These are phyloP conservation scores for Puccinia horiana DNA, from an alignment of 1,284 basidiomycete species.

Conservation along the genomic window DNA sequence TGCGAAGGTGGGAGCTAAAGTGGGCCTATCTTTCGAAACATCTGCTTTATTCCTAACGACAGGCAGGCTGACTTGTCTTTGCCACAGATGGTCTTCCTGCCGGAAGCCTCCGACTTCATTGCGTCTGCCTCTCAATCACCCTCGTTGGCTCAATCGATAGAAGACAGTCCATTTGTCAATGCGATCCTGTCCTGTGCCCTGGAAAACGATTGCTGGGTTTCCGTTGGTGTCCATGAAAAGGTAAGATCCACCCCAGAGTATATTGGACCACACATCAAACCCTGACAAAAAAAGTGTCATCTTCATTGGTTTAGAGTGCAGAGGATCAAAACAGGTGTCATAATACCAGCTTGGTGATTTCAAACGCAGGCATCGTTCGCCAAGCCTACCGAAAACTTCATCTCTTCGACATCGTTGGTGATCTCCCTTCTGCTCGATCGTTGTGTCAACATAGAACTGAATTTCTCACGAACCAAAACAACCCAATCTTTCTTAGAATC, in stretches of 20 bases:
- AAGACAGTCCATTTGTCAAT: slow-evolving; percentile 54
- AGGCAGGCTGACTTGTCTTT: not conserved
- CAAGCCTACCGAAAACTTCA: slow-evolving; percentile 55
- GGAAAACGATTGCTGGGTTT: slow-evolving; percentile 54
- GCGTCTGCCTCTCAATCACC: slow-evolving; percentile 53
- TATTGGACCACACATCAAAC: too few relatives aligned
- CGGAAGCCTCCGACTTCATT: slow-evolving; percentile 57
- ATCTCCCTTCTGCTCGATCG: not conserved
- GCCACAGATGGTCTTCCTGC: slow-evolving; percentile 36
- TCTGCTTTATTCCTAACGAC: not conserved
- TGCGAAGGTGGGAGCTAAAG: not conserved
- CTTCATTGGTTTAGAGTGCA: slow-evolving; percentile 37
- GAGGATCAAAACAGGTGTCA: slow-evolving; percentile 54
- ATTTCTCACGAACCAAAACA: not conserved
- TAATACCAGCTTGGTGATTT: slow-evolving; percentile 57
- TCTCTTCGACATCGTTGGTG: slow-evolving; percentile 34
- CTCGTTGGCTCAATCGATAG: slow-evolving; percentile 52
- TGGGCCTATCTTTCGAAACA: not conserved
- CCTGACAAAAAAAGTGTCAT: slow-evolving; percentile 25
- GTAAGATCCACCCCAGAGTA: too few relatives aligned
- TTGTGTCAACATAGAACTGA: not conserved
- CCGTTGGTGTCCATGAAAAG: slow-evolving; percentile 57
- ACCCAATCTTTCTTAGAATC: not conserved
- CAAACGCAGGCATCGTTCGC: slow-evolving; percentile 53
- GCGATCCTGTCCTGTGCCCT: slow-evolving; percentile 53